These are phyloP conservation scores for Marsdenia floribunda DNA, from an alignment of 257 asterid genomes.

Conservation along the genomic window DNA sequence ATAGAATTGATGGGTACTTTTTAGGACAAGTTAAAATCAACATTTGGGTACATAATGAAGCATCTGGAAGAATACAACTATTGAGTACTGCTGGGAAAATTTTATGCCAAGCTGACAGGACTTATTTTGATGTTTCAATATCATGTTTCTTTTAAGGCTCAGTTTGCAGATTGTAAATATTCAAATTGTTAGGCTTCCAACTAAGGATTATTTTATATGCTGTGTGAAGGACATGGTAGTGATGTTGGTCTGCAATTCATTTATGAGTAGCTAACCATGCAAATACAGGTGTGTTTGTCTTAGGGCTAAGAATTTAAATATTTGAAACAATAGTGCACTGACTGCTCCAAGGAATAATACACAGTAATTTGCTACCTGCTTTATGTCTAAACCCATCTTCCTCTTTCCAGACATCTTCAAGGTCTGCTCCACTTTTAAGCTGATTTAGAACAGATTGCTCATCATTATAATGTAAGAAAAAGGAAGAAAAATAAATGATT, in stretches of 20 bases:
- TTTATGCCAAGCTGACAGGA: not conserved
- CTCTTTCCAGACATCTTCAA: constrained; percentile 46
- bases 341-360: not conserved
- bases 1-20: not conserved
- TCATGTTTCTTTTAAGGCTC: not conserved
- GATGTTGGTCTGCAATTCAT: not conserved
- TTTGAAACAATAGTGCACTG: not conserved
- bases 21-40: not conserved
- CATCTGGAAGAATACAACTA: not conserved
- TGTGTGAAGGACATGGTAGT: not conserved
- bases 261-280: not conserved
- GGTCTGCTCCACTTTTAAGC: constrained; percentile 52
- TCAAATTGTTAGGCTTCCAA: not conserved
- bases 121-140: not conserved
- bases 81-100: not conserved
- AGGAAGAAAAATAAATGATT: constrained; percentile 16
- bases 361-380: constrained; percentile 30
- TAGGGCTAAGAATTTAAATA: not conserved
- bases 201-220: not conserved
- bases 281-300: not conserved
- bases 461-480: constrained; percentile 17
- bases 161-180: not conserved
- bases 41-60: not conserved
- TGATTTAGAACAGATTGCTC: constrained; percentile 33
- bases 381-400: constrained; percentile 28